Conservation (phyloP, 2,329 filamentous ascomycete genomes). For the Paecilomyces niveus region DNA sequence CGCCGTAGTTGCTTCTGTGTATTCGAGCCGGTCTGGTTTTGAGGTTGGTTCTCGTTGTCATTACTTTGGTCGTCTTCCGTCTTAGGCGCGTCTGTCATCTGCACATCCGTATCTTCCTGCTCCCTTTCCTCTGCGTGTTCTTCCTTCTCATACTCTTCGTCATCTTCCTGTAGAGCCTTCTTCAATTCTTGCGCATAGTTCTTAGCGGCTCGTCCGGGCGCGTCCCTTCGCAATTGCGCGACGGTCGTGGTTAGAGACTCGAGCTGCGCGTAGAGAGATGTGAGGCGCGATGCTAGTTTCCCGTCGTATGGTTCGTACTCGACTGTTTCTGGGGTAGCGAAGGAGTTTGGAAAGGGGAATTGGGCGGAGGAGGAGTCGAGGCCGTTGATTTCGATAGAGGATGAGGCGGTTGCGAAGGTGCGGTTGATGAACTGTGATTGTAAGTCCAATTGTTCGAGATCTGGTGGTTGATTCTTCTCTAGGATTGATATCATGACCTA, state of each 20-base stretch:
- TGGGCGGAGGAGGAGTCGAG: constrained; percentile 28
- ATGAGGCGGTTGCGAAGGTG: constrained; percentile 37
- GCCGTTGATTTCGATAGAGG: constrained; percentile 43
- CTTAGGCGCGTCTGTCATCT: constrained; percentile 27
- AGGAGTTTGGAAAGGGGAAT: constrained; percentile 22
- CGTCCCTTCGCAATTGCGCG: constrained; percentile 38
- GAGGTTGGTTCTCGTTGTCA: not conserved
- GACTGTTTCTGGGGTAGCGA: constrained; percentile 33
- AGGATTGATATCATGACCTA: constrained; percentile 7
- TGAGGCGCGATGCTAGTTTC: constrained; percentile 35
- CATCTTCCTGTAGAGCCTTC: constrained; percentile 29
- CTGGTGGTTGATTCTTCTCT: not conserved
- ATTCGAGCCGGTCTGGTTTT: not conserved
- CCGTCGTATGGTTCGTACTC: constrained; percentile 42
- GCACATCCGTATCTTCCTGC: constrained; percentile 21
- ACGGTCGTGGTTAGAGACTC: constrained; percentile 42
- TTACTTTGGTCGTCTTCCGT: constrained; percentile 1
- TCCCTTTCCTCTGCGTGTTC: constrained; percentile 44
- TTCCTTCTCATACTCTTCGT: constrained; percentile 52
- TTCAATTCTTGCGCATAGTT: constrained; percentile 29
- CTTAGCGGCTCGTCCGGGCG: constrained; percentile 35
- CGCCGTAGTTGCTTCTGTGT: not conserved
- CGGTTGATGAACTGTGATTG: constrained; percentile 36
- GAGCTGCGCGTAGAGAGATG: constrained; percentile 40
- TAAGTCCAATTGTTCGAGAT: not conserved